Conservation (phyloP, 2,329 filamentous ascomycete genomes). For the Teratosphaeria zuluensis region DNA sequence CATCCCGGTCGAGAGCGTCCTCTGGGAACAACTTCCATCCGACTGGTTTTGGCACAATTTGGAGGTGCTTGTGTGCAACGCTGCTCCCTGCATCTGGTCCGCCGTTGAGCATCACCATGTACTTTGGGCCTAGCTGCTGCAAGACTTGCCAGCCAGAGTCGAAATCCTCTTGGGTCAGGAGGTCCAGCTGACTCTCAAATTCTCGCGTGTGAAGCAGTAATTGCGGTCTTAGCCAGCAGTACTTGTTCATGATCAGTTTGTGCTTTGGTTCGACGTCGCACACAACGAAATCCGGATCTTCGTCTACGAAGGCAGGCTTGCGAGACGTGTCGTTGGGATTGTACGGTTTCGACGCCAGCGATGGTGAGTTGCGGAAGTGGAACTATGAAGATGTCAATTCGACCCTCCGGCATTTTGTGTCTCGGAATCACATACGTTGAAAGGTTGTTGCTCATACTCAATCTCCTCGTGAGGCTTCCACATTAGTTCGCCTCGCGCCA, state of each 20-base stretch:
- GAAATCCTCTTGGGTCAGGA: not conserved
- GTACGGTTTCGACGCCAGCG: not conserved
- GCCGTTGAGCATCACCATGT: not conserved
- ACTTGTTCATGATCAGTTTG: not conserved
- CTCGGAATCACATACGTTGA: too few relatives aligned
- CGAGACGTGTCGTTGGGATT: not conserved
- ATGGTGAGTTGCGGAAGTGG: too few relatives aligned
- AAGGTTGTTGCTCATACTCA: too few relatives aligned
- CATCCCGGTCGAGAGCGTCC: not conserved
- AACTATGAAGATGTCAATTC: too few relatives aligned
- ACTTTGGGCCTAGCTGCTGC: not conserved
- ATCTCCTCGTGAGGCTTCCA: too few relatives aligned
- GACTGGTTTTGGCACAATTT: not conserved
- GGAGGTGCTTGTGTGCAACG: not conserved
- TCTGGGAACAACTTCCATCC: not conserved
- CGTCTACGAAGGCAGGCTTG: not conserved
- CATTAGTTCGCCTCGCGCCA: too few relatives aligned
- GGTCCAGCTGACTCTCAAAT: not conserved
- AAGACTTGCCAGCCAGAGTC: not conserved
- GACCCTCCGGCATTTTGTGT: too few relatives aligned
- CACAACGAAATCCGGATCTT: not conserved
- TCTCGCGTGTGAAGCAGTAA: not conserved
- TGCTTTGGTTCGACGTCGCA: not conserved
- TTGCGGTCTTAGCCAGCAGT: not conserved
- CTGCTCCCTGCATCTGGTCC: not conserved